Evolutionary conservation across 768 basidiomycete genomes (phyloP).

Genomic region (Tulasnella sp.): DNA sequence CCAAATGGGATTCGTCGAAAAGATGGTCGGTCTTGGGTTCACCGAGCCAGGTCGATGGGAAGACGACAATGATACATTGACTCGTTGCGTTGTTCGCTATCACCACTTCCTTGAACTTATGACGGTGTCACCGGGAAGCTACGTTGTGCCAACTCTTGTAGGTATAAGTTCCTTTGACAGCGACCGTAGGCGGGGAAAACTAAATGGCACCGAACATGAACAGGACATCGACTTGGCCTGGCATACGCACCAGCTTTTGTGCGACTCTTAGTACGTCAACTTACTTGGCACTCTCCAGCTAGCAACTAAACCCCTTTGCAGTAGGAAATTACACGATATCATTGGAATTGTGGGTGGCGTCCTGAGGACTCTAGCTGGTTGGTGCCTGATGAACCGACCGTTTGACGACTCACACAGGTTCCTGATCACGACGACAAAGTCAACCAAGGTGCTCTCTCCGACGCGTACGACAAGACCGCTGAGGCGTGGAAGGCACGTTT

Average conservation of each 20-base stretch:
- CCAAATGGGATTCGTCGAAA: conserved; percentile 27
- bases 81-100: conserved; percentile 28
- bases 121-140: conserved; percentile 1
- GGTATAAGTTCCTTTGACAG: not conserved
- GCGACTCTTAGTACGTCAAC: conserved; percentile 46
- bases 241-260: conserved; percentile 33
- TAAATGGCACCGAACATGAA: too few species aligned
- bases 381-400: not conserved
- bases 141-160: conserved; percentile 29
- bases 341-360: not conserved
- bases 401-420: not conserved
- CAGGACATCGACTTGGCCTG: conserved; percentile 30
- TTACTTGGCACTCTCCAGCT: conserved; percentile 14
- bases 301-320: conserved; percentile 27
- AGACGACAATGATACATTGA: conserved; percentile 9
- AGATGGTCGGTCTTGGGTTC: conserved; percentile 29
- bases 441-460: conserved; percentile 44
- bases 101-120: conserved; percentile 30
- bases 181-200: too few species aligned
- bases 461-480: conserved; percentile 49
- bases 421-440: conserved; percentile 48
- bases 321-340: not conserved
- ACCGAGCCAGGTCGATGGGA: conserved; percentile 15
- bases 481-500: conserved; percentile 52
- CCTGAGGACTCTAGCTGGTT: not conserved